phyloP scores from a whole-genome alignment of 208 protist genomes.

The Porcisia deanei region DNA sequence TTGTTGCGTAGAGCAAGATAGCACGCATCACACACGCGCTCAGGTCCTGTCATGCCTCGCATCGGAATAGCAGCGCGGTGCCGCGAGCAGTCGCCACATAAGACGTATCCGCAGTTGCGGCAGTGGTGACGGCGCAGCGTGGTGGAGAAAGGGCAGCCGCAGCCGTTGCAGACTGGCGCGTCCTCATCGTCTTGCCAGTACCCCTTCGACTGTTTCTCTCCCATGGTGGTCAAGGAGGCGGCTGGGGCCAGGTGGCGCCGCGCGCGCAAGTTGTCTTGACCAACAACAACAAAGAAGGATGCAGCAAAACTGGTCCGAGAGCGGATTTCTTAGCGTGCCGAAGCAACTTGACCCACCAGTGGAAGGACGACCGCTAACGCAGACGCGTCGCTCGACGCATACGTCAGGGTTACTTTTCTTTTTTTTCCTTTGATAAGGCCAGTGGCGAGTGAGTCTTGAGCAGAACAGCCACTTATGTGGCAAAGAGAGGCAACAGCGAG shows the following conservation, averaged over 20 bases:
- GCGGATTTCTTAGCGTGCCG: not conserved
- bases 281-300: too few species aligned
- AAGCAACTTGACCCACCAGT: not conserved
- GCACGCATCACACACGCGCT: constrained; percentile 80
- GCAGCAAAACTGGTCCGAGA: not conserved
- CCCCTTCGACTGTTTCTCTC: constrained; percentile 56
- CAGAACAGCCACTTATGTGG: not conserved
- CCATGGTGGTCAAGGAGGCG: constrained; percentile 35
- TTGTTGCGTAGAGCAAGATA: constrained; percentile 49
- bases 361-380: not conserved
- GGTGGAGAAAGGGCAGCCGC: constrained; percentile 66
- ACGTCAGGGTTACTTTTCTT: not conserved
- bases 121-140: constrained; percentile 92
- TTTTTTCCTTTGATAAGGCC: not conserved
- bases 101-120: constrained; percentile 93
- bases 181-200: constrained; percentile 91
- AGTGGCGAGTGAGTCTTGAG: not conserved
- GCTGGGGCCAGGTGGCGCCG: not conserved
- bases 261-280: not conserved
- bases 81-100: constrained; percentile 86
- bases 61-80: constrained; percentile 52
- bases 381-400: not conserved
- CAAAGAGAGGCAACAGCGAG: not conserved
- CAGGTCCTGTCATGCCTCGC: constrained; percentile 45
- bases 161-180: constrained; percentile 78